Conservation (phyloP, 345 rosid genomes). For the Pugionium dolabratum region DNA sequence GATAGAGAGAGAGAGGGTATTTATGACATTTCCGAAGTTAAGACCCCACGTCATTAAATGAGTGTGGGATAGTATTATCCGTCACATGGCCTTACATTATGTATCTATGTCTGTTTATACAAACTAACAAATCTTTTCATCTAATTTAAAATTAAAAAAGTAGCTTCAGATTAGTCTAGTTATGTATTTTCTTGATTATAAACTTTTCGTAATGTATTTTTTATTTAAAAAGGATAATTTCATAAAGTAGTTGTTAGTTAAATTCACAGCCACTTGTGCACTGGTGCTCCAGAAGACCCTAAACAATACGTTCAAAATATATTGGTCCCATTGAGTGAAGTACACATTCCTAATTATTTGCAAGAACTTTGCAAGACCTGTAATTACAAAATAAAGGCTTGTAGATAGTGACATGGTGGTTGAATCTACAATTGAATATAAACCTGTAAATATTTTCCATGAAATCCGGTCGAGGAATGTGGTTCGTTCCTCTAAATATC, state of each 20-base stretch:
- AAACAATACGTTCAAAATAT: conserved; percentile 17
- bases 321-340: conserved; percentile 22
- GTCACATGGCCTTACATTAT: conserved; percentile 41
- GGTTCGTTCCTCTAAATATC: conserved; percentile 23
- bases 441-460: conserved; percentile 24
- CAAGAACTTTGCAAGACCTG: neutral
- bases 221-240: neutral
- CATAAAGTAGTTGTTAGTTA: neutral
- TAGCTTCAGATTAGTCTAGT: no score
- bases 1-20: neutral
- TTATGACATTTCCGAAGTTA: conserved; percentile 16
- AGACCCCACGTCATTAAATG: conserved; percentile 37
- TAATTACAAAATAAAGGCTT: no score
- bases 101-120: no score
- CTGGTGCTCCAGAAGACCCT: neutral
- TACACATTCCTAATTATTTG: conserved; percentile 18
- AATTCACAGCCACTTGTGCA: conserved; percentile 13
- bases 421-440: neutral
- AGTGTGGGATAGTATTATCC: conserved; percentile 38
- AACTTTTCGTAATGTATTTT: no score
- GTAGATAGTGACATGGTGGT: no score
- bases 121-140: conserved; percentile 22
- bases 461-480: conserved; percentile 41
- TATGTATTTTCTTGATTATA: no score
- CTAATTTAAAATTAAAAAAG: no score